These are phyloP conservation scores for Wickerhamomyces canadensis DNA, from an alignment of 805 yeast species.

Conservation along the genomic window DNA sequence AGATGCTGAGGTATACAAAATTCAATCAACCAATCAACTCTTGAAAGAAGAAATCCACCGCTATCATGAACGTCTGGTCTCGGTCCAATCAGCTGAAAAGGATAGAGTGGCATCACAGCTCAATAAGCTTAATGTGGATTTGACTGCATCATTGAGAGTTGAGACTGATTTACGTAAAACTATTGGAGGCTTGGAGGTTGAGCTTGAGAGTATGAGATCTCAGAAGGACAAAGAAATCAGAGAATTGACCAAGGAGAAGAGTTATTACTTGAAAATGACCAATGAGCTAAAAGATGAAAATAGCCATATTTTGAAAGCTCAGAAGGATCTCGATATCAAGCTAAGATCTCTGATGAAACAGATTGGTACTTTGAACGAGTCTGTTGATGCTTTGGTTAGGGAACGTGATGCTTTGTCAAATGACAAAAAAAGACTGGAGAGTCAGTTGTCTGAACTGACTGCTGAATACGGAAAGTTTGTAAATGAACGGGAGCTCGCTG, in stretches of 20 bases:
- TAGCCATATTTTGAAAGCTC: conserved; percentile 35
- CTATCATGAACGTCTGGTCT: conserved; percentile 39
- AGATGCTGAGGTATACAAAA: conserved; percentile 46
- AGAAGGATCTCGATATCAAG: conserved; percentile 40
- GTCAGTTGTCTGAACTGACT: conserved; percentile 35
- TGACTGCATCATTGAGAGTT: conserved; percentile 48
- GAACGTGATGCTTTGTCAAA: conserved; percentile 59
- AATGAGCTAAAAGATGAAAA: conserved; percentile 39
- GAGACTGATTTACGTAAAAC: conserved; percentile 66
- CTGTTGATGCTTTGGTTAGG: conserved; percentile 52
- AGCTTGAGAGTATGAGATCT: conserved; percentile 49
- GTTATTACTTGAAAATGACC: conserved; percentile 34
- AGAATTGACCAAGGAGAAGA: conserved; percentile 37
- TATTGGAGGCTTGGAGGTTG: conserved; percentile 54
- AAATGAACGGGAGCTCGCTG: conserved; percentile 23
- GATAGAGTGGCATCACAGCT: conserved; percentile 41
- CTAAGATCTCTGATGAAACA: conserved; percentile 44
- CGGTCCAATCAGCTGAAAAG: conserved; percentile 37
- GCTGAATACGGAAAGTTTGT: conserved; percentile 34
- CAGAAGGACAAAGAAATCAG: conserved; percentile 30
- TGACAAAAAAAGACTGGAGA: conserved; percentile 43
- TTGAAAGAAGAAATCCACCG: conserved; percentile 53
- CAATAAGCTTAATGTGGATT: conserved; percentile 44
- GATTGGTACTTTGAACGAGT: conserved; percentile 48
- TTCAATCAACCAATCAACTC: conserved; percentile 41